Conservation (phyloP, 1,284 basidiomycete species). For the Marasmius sp. region DNA sequence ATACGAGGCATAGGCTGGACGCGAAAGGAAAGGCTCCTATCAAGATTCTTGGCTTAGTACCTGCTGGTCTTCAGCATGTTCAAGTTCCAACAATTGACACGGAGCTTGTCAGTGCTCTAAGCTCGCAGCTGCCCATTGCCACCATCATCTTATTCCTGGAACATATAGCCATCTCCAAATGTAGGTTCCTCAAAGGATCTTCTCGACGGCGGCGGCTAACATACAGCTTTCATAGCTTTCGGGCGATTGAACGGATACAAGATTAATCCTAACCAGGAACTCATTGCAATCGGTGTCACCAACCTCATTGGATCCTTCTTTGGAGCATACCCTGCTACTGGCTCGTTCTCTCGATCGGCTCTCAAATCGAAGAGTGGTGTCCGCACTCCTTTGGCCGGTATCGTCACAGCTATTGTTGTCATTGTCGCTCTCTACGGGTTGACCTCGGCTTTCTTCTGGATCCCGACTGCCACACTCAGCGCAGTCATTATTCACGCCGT, state of each 20-base stretch:
- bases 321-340: slow-evolving; percentile 94
- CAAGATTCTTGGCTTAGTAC: slow-evolving; percentile 83
- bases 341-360: slow-evolving; percentile 96
- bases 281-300: slow-evolving; percentile 97
- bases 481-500: slow-evolving; percentile 98
- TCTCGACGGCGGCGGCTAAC: not conserved
- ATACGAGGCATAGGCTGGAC: slow-evolving; percentile 64
- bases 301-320: slow-evolving; percentile 87
- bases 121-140: slow-evolving; percentile 82
- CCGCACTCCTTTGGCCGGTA: slow-evolving; percentile 89
- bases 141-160: slow-evolving; percentile 95
- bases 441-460: slow-evolving; percentile 88
- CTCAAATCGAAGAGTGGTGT: slow-evolving; percentile 97
- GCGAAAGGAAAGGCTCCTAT: slow-evolving; percentile 76
- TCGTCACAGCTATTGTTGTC: slow-evolving; percentile 86
- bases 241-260: slow-evolving; percentile 96
- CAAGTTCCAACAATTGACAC: slow-evolving; percentile 68
- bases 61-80: slow-evolving; percentile 80
- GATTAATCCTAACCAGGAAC: slow-evolving; percentile 96
- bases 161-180: slow-evolving; percentile 95
- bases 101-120: slow-evolving; percentile 69
- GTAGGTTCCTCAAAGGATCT: slow-evolving; percentile 37
- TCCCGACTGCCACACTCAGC: slow-evolving; percentile 77
- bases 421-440: slow-evolving; percentile 94
- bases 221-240: slow-evolving; percentile 61